Base-by-base conservation (phyloP, 805 yeast genomes). In the Candida tibetensis region DNA sequence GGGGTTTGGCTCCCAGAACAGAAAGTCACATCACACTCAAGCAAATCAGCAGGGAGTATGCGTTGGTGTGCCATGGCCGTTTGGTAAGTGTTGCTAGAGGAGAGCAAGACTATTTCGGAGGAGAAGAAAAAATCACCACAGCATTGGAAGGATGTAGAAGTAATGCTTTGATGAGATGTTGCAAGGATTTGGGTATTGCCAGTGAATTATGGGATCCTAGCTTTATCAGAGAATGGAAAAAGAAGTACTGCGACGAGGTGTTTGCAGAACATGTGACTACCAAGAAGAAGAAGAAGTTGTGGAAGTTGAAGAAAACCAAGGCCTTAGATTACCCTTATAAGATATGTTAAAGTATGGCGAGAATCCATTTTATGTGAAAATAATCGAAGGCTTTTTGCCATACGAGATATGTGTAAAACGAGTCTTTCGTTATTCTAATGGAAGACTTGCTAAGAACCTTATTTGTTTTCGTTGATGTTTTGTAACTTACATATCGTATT, bases 71-170 rank as follows among this genome's bases (percentile, higher is more conserved):
- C 49, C 79, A 83, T 41, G 98, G 98, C 1, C 75, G 95, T 47
- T 68, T 93, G 35, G 95, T 93, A 2, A 79, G 91, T 45, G 82
- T 93, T 15, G 95, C 97, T 0, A 76, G 99, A 44, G 99, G 99
- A 18, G 98, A 93, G 58, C 97, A 90, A 64, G 90, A 86, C 49
- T 93, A 85, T 58, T 93, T 87, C 66, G 74, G 74, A 6, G 81
- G 77, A 27, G 89, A 87, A 18, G 81, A 79, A 44, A 95, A 93
- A 32, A 77, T 91, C 33, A 88, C 97, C 4, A 93, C 98, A 0
- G 97, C 98, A 0, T 82, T 95, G 29, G 99, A 93, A 64, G 99
- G 99, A 8, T 91, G 98, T 62, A 89, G 89, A 58, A 83, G 95
- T 56, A 93, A 93, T 57, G 97, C 98, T 0, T 67, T 93, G 58